Evolutionary conservation across 139 green algal species (phyloP), one percentile per base, ranked within the genome.

Genomic region (Axilococcus clingmanii): DNA sequence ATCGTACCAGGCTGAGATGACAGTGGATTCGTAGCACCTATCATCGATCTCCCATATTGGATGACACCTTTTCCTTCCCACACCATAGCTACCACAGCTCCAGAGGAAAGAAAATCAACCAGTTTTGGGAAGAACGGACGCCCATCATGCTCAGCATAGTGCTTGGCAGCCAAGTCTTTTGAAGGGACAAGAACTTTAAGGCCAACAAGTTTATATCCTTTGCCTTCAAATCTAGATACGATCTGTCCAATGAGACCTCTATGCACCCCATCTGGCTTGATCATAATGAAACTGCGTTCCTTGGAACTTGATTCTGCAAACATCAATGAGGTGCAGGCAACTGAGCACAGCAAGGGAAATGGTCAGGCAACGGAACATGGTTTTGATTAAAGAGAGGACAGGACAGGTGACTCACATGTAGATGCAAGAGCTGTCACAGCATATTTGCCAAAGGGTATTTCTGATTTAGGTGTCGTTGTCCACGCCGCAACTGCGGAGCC

Each of bases 11-110:
- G 81, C 2, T 72, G 54, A 24, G 77, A 85, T 11, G 71, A 72
- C 19, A 83, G 63, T 0, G 81, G 81, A 61, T 86, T 89, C 54
- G 81, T 90, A 12, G 72, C 77, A 4, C 81, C 81, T 58, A 90
- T 90, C 69, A 90, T 81, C n/a, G 52, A 74, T 8, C 81, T 49
- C 7, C 80, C 80, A 24, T 65, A 76, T 55, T 75, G 77, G 25
- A 89, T 71, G 2, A 79, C 69, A 17, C 77, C 73, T 50, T 76
- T 76, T 42, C 81, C 81, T 53, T 88, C 79, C 72, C 77, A 89
- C 23, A 81, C 61, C 55, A 77, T 69, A 27, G 61, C 72, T 19
- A 81, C 57, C 17, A 77, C 66, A 23, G 74, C 40, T 4, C 79
- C 75, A 20, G 51, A 74, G 33, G 57, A 65, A 7, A 88, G 58